Base-by-base conservation (phyloP, 2,329 filamentous ascomycete genomes). In the Phialophora verrucosa region DNA sequence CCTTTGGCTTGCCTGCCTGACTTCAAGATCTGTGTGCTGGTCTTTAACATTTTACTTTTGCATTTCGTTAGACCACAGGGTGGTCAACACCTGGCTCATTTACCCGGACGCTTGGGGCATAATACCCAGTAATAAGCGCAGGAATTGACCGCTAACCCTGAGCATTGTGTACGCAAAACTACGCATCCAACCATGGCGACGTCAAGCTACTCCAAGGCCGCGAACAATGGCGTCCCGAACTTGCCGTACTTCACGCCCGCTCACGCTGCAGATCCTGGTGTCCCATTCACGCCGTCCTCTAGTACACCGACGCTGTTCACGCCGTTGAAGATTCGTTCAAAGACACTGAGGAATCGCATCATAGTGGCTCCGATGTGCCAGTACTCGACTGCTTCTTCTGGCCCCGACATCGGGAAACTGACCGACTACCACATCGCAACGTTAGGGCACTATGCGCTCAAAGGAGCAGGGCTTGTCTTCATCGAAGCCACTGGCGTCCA, bases 401-500 rank as follows among this genome's bases (percentile, higher is more conserved):
- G 70, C 10, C 63, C 77, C n/a, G 72, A 79, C 38, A 74, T 79
- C 6, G 82, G 81, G 17, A 75, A 78, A 69, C 74, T 78, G 67
- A 81, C 78, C 2, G 77, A 78, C 14, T 83, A 79, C 76, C 81
- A 83, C 71, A 74, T 78, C 10, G 75, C 77, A 2, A 81, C 83
- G 8, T 38, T 75, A 10, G 74, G 73, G 12, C 71, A 72, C 55
- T 71, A 72, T 50, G 71, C 71, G 1, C 63, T 72, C 17, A 72
- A 72, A 59, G 72, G 74, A 11, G 70, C 73, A 1, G 67, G 57
- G 2, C 55, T 73, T 27, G 67, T 70, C 44, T 85, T 92, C 66
- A 83, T 93, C 66, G 92, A 96, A 80, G 91, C 92, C 42, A 92
- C 90, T 0, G 83, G 87, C 49, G 90, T 96, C 0, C 82, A 87